Conservation (phyloP, 208 protist genomes). For the Acanthamoeba quina region DNA sequence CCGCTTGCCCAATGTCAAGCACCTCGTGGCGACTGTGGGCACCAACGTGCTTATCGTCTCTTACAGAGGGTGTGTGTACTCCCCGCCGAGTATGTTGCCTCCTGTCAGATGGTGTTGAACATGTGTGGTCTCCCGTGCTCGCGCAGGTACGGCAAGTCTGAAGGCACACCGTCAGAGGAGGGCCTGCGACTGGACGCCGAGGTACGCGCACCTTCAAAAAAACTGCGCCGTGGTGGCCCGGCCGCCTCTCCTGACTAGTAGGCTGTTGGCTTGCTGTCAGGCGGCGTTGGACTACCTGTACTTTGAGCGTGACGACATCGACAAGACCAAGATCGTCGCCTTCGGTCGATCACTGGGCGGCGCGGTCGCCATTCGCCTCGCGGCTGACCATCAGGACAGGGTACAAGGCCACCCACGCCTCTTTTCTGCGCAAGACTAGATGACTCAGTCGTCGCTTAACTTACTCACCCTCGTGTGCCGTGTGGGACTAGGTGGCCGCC, state of each 20-base stretch:
- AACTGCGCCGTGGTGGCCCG: neutral
- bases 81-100: too few relatives aligned
- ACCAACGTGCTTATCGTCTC: slow-evolving; percentile 76
- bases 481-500: slow-evolving; percentile 16
- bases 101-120: neutral
- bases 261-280: neutral
- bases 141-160: slow-evolving; percentile 75
- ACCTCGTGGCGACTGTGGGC: neutral
- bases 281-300: slow-evolving; percentile 68
- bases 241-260: neutral
- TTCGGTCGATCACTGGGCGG: slow-evolving; percentile 79
- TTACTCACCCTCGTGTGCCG: neutral
- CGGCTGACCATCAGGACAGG: slow-evolving; percentile 37
- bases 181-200: slow-evolving; percentile 74
- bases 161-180: slow-evolving; percentile 71
- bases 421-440: too few relatives aligned
- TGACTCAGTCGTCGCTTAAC: too few relatives aligned
- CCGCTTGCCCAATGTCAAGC: slow-evolving; percentile 72
- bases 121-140: neutral
- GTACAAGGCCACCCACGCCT: neutral
- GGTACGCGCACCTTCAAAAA: neutral
- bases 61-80: slow-evolving; percentile 61
- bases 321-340: slow-evolving; percentile 52
- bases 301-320: slow-evolving; percentile 67
- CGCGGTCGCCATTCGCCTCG: slow-evolving; percentile 70